Evolutionary conservation across 768 basidiomycete genomes (phyloP).

Genomic region (Megacollybia marginata): DNA sequence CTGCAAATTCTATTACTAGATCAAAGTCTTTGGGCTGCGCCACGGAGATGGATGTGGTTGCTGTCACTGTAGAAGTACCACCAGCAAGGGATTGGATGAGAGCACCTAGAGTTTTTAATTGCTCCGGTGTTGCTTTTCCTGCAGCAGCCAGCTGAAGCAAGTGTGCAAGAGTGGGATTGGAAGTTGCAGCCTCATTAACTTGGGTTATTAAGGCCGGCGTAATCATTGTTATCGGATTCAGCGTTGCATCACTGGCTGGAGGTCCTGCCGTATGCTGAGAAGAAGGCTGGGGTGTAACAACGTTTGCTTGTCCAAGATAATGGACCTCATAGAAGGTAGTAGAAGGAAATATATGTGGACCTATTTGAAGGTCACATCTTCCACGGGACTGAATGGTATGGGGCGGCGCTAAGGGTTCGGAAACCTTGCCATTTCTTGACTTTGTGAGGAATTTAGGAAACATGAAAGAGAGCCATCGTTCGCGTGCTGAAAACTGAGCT

Average conservation of each 20-base stretch:
- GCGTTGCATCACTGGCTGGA: constrained; percentile 38
- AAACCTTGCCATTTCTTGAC: constrained; percentile 33
- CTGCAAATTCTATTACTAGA: constrained; percentile 64
- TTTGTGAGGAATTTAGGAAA: constrained; percentile 72
- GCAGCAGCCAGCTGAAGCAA: constrained; percentile 59
- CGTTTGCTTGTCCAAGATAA: constrained; percentile 32
- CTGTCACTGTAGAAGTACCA: constrained; percentile 7
- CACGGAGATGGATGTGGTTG: constrained; percentile 6
- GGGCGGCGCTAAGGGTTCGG: constrained; percentile 48
- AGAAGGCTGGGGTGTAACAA: not conserved
- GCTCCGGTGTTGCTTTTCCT: constrained; percentile 52
- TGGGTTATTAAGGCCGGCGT: constrained; percentile 51
- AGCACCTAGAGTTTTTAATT: constrained; percentile 62
- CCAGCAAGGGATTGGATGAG: constrained; percentile 62
- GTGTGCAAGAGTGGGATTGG: constrained; percentile 62
- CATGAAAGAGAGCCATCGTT: constrained; percentile 58
- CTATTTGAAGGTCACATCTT: constrained; percentile 64
- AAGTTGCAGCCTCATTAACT: constrained; percentile 58
- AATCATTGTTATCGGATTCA: constrained; percentile 38
- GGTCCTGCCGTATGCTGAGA: constrained; percentile 13
- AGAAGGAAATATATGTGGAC: constrained; percentile 65
- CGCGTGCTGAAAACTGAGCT: constrained; percentile 42
- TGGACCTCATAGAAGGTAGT: constrained; percentile 70
- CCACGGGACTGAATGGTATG: constrained; percentile 62
- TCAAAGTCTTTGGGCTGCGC: constrained; percentile 52